phyloP scores from a whole-genome alignment of 306 rosid species.

The Purshia tridentata region DNA sequence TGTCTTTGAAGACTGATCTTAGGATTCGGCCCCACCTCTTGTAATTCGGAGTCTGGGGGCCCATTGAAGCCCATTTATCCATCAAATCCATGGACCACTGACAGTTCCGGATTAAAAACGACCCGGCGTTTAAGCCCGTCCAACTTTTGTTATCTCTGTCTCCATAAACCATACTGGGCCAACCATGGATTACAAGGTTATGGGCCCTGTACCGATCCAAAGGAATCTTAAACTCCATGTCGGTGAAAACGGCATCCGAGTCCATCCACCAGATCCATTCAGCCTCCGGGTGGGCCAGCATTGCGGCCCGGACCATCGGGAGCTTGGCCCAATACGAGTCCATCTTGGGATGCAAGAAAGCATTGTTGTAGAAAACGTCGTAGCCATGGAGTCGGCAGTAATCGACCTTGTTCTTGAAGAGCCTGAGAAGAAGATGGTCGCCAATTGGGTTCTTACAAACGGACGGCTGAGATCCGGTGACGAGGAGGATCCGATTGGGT shows the following conservation, averaged over 20 bases:
- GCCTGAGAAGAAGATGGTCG: conserved; percentile 45
- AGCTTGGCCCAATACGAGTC: conserved; percentile 46
- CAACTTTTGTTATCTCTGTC: conserved; percentile 35
- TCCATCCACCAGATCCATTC: conserved; percentile 68
- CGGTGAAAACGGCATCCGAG: conserved; percentile 39
- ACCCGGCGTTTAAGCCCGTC: conserved; percentile 44
- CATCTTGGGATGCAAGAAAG: conserved; percentile 42
- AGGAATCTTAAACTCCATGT: conserved; percentile 43
- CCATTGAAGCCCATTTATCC: conserved; percentile 46
- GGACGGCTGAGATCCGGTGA: conserved; percentile 45
- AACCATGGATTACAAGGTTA: conserved; percentile 28
- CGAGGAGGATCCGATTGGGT: conserved; percentile 26
- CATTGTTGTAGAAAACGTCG: conserved; percentile 43
- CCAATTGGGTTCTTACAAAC: conserved; percentile 39
- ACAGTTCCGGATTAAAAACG: conserved; percentile 36
- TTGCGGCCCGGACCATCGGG: conserved; percentile 29
- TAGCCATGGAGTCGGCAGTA: conserved; percentile 43
- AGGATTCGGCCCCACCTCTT: conserved; percentile 37
- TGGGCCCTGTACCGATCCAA: conserved; percentile 30
- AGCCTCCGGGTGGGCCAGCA: conserved; percentile 47
- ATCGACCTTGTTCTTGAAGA: conserved; percentile 60
- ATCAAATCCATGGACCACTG: conserved; percentile 52
- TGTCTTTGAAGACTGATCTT: conserved; percentile 30
- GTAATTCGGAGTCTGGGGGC: conserved; percentile 24
- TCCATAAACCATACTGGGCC: conserved; percentile 31